Base-by-base conservation (phyloP, 106 monocot genomes). In the Dendrobium huoshanense region DNA sequence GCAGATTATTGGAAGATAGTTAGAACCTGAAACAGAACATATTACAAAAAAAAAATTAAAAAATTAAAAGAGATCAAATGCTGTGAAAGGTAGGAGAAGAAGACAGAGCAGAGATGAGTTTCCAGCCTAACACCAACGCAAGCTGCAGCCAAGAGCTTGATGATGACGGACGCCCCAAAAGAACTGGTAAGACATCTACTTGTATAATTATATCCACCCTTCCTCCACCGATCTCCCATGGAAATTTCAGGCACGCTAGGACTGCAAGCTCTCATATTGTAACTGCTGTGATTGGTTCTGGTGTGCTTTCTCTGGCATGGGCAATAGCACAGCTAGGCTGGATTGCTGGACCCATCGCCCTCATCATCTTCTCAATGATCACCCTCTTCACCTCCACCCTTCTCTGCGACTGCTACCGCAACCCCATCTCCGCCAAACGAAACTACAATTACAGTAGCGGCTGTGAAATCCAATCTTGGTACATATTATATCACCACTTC, bases 211-310 rank as follows among this genome's bases (percentile, higher is more conserved):
- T 13, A 51, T 15, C 13, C 13, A 51, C 51, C 51, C 51, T 13
- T 51, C 51, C 51, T 15, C 51, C 15, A 2, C 2, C 13, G 51
- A 51, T 51, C 51, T 51, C 2, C 51, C 51, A 31, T 31, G 31
- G 31, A 31, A 31, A 73, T 72, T 31, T 64, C 77, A 91, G 88
- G 91, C 22, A 88, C 82, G 2, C 67, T 88, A 7, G 91, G 86
- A 91, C 91, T 15, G 91, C 88, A 25, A 91, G 85, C 44, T 84
- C 91, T 2, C 90, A 90, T 29, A 87, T 90, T 43, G 82, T 90
- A 77, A 90, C 90, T 0, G 90, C 90, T 2, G 87, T 91, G 19
- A 87, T 91, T 8, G 88, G 91, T 41, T 91, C 91, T 0, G 91
- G 91, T 0, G 91, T 91, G 40, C 83, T 91, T 2, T 88, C 91